Conservation (phyloP, 2,329 filamentous ascomycete species). For the Cercospora janseana region DNA sequence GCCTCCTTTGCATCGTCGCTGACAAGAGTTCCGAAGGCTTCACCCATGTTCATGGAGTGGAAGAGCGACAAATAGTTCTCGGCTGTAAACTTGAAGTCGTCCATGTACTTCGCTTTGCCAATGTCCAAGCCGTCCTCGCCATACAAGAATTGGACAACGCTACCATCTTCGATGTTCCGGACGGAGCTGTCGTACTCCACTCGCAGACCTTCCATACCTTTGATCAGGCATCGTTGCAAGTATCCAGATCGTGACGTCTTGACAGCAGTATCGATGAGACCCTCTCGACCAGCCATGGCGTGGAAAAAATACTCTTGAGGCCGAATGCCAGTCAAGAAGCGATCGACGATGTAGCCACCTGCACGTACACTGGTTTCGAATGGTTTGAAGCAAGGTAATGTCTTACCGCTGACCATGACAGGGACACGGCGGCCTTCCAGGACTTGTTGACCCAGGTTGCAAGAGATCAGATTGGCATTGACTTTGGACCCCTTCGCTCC, state of each 20-base stretch:
- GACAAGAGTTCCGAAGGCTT: conserved; percentile 53
- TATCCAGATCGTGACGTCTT: conserved; percentile 98
- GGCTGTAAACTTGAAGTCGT: conserved; percentile 84
- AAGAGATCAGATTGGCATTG: conserved; percentile 96
- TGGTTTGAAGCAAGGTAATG: conserved; percentile 86
- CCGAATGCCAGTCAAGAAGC: conserved; percentile 95
- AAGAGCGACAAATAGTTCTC: conserved; percentile 81
- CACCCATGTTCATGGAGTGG: conserved; percentile 67
- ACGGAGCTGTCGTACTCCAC: conserved; percentile 94
- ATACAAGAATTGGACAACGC: conserved; percentile 91
- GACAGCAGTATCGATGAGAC: conserved; percentile 96
- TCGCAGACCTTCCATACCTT: conserved; percentile 93
- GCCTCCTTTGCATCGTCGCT: conserved; percentile 64
- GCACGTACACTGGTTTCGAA: conserved; percentile 87
- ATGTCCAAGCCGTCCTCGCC: conserved; percentile 95
- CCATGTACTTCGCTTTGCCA: conserved; percentile 87
- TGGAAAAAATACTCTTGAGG: conserved; percentile 99
- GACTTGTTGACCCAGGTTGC: conserved; percentile 94
- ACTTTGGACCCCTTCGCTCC: conserved; percentile 91
- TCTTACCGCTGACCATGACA: conserved; percentile 96
- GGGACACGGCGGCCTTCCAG: conserved; percentile 92
- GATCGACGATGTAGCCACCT: conserved; percentile 89
- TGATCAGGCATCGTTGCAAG: conserved; percentile 93
- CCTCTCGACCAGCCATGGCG: conserved; percentile 98
- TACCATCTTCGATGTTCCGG: conserved; percentile 80